Base-by-base conservation (phyloP, 2,329 filamentous ascomycete genomes). In the Cladophialophora psammophila region DNA sequence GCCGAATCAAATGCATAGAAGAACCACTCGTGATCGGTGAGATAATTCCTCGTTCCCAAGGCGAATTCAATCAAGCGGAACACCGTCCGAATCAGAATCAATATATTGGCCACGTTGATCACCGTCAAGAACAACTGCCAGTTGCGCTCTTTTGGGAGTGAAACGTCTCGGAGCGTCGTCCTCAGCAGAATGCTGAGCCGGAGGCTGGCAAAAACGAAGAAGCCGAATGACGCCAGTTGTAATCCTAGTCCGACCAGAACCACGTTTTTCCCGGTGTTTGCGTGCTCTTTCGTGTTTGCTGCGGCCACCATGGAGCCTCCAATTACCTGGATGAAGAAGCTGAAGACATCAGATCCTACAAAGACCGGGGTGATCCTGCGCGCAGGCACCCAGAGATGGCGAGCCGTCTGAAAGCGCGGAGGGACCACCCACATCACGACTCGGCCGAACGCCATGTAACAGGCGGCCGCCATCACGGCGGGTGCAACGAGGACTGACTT, bases 191-290 rank as follows among this genome's bases (percentile, higher is more conserved):
- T 13, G 48, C 56, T 64, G 76, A 3, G 86, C 80, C 1, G 67
- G 9, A 65, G 13, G 15, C 34, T 59, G 18, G 89, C 78, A 1
- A 77, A 50, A 13, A 85, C 42, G 71, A 89, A 88, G 32, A 82
- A 74, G 2, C 75, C 65, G 15, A 86, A 79, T 20, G 88, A 83
- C 10, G 80, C 78, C 32, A 88, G 75, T 72, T 89, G 87, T 15
- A 89, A 71, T 13, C 72, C 77, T 36, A 79, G 74, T 2, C 77
- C 77, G 9, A 67, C 75, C 72, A 77, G 75, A 36, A 75, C 86
- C 63, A 85, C 81, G 69, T 85, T 78, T 3, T 81, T 82, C 0
- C 74, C 68, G 64, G 75, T 74, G 48, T 64, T 61, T 1, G 75
- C 71, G 13, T 72, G 69, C 0, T 71, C 68, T 3, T 71, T 65